These are phyloP conservation scores for Penicillium sp. DNA, from an alignment of 2,329 filamentous ascomycete species.

Conservation along the genomic window DNA sequence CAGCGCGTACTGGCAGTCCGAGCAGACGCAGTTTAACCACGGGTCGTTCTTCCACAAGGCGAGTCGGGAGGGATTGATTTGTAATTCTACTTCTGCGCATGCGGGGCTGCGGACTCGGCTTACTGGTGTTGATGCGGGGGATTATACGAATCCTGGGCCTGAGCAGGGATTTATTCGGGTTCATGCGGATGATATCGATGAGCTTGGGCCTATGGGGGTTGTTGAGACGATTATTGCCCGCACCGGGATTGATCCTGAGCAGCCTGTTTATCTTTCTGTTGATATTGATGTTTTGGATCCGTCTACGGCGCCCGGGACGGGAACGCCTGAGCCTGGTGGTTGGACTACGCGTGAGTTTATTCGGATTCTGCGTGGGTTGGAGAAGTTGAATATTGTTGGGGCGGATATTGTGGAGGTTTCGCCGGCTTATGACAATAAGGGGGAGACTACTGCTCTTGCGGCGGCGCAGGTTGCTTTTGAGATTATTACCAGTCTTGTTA, in stretches of 20 bases:
- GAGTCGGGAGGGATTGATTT: slow-evolving; percentile 67
- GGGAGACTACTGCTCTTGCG: slow-evolving; percentile 72
- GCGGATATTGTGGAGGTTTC: slow-evolving; percentile 85
- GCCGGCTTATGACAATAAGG: slow-evolving; percentile 71
- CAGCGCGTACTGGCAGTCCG: slow-evolving; percentile 62
- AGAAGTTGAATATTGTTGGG: slow-evolving; percentile 73
- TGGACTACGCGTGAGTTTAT: slow-evolving; percentile 88
- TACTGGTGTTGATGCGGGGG: slow-evolving; percentile 54
- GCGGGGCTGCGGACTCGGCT: slow-evolving; percentile 73
- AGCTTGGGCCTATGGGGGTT: slow-evolving; percentile 63
- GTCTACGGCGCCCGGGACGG: slow-evolving; percentile 62
- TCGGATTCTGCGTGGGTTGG: slow-evolving; percentile 69
- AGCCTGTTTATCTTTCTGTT: slow-evolving; percentile 70
- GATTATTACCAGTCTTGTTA: slow-evolving; percentile 59
- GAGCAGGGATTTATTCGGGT: slow-evolving; percentile 72
- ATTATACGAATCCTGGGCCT: slow-evolving; percentile 61
- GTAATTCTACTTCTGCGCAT: slow-evolving; percentile 67
- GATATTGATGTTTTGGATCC: slow-evolving; percentile 78
- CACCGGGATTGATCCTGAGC: slow-evolving; percentile 56
- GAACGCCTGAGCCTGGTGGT: slow-evolving; percentile 80
- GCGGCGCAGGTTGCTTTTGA: slow-evolving; percentile 79
- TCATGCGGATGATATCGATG: slow-evolving; percentile 78
- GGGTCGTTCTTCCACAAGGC: slow-evolving; percentile 90
- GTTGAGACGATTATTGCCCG: slow-evolving; percentile 60
- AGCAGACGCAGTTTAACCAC: slow-evolving; percentile 71